Evolutionary conservation across 2,329 filamentous ascomycete species (phyloP).

Genomic region (Ceratocystis cacaofunesta): DNA sequence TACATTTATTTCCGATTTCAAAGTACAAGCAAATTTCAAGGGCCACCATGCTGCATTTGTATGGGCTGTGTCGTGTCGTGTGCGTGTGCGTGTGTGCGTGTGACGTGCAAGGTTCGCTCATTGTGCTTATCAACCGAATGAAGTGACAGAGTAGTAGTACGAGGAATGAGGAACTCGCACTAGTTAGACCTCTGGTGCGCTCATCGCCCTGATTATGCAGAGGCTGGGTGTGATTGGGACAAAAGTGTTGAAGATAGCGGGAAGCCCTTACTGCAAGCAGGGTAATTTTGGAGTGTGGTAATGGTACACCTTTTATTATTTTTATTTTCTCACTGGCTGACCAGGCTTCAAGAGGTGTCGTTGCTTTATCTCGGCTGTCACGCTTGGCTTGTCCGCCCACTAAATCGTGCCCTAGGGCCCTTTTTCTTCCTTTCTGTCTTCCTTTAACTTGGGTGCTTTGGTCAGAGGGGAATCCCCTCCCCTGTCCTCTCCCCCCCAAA

Average conservation of each 20-base stretch:
- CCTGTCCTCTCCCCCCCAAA: neutral
- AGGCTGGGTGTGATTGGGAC: neutral
- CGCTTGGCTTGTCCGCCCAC: neutral
- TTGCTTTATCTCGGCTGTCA: constrained; percentile 7
- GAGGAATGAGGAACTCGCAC: too few relatives aligned
- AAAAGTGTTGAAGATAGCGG: neutral
- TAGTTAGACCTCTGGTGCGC: neutral
- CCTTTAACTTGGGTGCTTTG: constrained; percentile 1
- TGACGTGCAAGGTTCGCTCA: too few relatives aligned
- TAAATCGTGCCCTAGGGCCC: neutral
- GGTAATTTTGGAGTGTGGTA: neutral
- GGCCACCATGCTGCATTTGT: too few relatives aligned
- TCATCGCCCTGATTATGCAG: neutral
- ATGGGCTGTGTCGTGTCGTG: too few relatives aligned
- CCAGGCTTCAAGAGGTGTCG: constrained; percentile 3
- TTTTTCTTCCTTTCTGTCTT: constrained; percentile 3
- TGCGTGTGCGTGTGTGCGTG: too few relatives aligned
- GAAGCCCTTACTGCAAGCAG: neutral
- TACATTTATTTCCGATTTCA: too few relatives aligned
- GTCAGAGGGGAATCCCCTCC: neutral
- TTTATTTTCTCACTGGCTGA: neutral
- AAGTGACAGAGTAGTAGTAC: too few relatives aligned
- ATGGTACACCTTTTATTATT: neutral
- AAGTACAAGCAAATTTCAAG: too few relatives aligned
- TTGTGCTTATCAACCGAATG: too few relatives aligned